Evolutionary conservation across 2,329 filamentous ascomycete genomes (phyloP).

Genomic region (Calycina herbarum): DNA sequence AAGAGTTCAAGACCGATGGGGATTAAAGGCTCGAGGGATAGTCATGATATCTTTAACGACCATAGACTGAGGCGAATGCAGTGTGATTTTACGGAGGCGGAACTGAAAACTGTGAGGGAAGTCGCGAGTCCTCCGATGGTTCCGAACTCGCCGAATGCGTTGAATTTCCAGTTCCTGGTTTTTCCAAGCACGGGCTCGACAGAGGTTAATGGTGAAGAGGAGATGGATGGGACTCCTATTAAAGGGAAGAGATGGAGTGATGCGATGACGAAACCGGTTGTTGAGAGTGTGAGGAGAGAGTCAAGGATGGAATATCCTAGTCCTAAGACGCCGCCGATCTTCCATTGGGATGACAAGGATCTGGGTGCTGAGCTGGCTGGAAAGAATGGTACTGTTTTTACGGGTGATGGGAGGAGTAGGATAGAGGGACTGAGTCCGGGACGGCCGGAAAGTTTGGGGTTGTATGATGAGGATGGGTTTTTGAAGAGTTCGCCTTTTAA

Average conservation of each 20-base stretch:
- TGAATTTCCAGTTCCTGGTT: neutral
- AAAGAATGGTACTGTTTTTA: neutral
- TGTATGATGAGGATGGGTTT: conserved; percentile 33
- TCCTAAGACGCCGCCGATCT: conserved; percentile 26
- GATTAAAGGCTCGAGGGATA: neutral
- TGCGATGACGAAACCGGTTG: conserved; percentile 23
- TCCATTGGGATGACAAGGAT: conserved; percentile 10
- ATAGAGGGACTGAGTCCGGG: neutral
- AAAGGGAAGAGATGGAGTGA: conserved; percentile 22
- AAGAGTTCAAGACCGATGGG: neutral
- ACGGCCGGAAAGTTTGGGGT: conserved; percentile 21
- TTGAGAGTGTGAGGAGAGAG: conserved; percentile 18
- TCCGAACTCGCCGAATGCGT: neutral
- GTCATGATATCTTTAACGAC: neutral
- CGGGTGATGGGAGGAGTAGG: conserved; percentile 1
- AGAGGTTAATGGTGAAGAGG: neutral
- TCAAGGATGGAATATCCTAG: conserved; percentile 29
- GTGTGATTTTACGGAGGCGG: neutral
- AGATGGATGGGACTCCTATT: neutral
- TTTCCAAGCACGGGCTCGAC: neutral
- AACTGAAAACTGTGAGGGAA: neutral
- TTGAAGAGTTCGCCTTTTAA: conserved; percentile 25
- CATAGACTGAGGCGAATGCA: neutral
- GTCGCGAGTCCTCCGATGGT: neutral
- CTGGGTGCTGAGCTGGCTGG: neutral